Evolutionary conservation across 352 stramenopile species (phyloP).

Genomic region (Pythium phragmiticola): DNA sequence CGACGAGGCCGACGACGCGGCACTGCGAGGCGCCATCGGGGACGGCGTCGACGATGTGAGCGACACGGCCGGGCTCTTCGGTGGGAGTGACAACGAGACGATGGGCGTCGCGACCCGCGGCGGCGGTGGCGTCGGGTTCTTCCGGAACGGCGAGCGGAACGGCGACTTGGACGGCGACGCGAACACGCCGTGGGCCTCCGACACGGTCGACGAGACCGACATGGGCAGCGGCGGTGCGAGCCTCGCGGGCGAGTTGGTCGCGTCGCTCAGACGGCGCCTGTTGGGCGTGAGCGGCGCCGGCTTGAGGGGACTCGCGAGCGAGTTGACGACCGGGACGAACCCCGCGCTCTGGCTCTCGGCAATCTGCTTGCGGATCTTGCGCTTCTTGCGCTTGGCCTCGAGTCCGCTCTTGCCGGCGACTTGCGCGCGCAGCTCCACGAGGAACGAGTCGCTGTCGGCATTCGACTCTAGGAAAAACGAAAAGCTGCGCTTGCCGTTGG

Average conservation of each 20-base stretch:
- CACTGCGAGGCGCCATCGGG: background rate
- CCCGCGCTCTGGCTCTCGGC: conserved; percentile 44
- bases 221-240: conserved; percentile 48
- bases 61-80: conserved; percentile 23
- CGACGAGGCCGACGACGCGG: conserved; percentile 16
- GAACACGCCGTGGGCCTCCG: conserved; percentile 39
- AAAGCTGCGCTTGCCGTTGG: conserved; percentile 65
- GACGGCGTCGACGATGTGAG: conserved; percentile 20
- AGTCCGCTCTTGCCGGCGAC: conserved; percentile 52
- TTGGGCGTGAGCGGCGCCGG: conserved; percentile 36
- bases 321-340: conserved; percentile 72
- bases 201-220: conserved; percentile 30
- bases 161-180: conserved; percentile 49
- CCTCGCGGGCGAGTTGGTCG: conserved; percentile 40
- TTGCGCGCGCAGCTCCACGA: conserved; percentile 63
- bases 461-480: conserved; percentile 53
- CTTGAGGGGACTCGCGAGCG: conserved; percentile 52
- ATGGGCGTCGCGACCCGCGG: conserved; percentile 26
- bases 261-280: conserved; percentile 41
- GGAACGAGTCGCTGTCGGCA: conserved; percentile 47
- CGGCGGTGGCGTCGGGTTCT: conserved; percentile 48
- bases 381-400: conserved; percentile 68
- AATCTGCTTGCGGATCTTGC: conserved; percentile 77
- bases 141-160: conserved; percentile 61
- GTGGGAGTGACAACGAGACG: conserved; percentile 23